These are phyloP conservation scores for Salisapilia sapeloensis DNA, from an alignment of 352 stramenopile genomes.

Conservation along the genomic window DNA sequence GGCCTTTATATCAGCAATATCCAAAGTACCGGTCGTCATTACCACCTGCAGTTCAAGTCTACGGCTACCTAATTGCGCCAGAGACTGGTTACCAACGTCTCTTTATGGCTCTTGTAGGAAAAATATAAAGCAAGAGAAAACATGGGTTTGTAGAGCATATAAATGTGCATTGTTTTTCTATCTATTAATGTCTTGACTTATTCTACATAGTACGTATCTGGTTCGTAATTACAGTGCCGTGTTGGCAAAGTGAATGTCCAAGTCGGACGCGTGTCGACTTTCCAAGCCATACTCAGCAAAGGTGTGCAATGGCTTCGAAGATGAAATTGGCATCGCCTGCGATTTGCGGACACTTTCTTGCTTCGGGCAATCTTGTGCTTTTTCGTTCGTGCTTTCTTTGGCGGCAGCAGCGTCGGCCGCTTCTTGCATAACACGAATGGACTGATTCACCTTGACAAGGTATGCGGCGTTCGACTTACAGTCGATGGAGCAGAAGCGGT, in stretches of 20 bases:
- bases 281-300: constrained; percentile 69
- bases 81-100: too few species aligned
- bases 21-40: too few species aligned
- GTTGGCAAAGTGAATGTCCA: constrained; percentile 5
- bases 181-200: constrained; percentile 1
- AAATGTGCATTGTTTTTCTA: too few species aligned
- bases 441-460: constrained; percentile 68
- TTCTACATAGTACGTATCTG: constrained; percentile 1
- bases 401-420: constrained; percentile 10
- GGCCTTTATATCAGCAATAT: too few species aligned
- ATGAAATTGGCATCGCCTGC: neutral
- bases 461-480: constrained; percentile 80
- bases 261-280: constrained; percentile 2
- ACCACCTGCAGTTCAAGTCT: too few species aligned
- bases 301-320: constrained; percentile 14
- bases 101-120: too few species aligned
- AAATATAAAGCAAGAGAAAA: too few species aligned
- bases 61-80: too few species aligned
- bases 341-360: constrained; percentile 3
- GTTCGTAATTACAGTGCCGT: constrained; percentile 5
- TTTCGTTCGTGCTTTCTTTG: constrained; percentile 1
- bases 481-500: constrained; percentile 72
- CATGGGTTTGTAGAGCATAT: too few species aligned
- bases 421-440: constrained; percentile 58
- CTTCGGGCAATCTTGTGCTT: constrained; percentile 4